Conservation (phyloP, 2,329 filamentous ascomycete species). For the Simplicillium sp. region DNA sequence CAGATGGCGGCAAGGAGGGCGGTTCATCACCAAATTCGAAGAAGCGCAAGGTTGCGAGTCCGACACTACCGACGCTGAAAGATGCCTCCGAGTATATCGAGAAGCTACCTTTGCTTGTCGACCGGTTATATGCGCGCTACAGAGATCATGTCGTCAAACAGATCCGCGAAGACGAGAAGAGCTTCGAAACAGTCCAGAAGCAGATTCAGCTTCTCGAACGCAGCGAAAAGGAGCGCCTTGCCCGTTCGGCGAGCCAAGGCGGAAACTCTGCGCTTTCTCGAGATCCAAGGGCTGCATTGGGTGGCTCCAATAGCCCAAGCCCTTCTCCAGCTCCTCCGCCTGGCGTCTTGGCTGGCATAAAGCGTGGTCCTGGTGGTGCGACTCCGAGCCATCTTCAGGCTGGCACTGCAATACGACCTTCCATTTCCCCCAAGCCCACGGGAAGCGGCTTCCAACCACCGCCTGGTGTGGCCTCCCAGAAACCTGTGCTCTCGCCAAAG, state of each 20-base stretch:
- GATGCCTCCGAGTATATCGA: constrained; percentile 58
- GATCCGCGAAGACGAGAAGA: constrained; percentile 66
- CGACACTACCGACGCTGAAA: constrained; percentile 52
- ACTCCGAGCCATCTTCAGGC: constrained; percentile 17
- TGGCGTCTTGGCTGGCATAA: constrained; percentile 12
- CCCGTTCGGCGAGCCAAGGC: constrained; percentile 24
- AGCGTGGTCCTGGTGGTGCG: constrained; percentile 17
- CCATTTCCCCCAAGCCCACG: constrained; percentile 18
- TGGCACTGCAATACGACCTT: constrained; percentile 17
- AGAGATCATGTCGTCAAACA: constrained; percentile 57
- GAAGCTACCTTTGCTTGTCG: constrained; percentile 60
- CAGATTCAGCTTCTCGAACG: constrained; percentile 63
- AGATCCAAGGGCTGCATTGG: constrained; percentile 17
- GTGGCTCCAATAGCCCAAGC: constrained; percentile 13
- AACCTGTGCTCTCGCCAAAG: constrained; percentile 21
- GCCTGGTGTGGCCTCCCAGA: constrained; percentile 18
- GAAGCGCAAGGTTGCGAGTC: constrained; percentile 66
- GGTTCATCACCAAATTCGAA: constrained; percentile 46
- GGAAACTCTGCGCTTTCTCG: constrained; percentile 20
- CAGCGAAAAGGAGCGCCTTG: constrained; percentile 24
- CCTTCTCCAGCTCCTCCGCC: constrained; percentile 13
- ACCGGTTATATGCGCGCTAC: constrained; percentile 68
- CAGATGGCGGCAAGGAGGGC: constrained; percentile 29
- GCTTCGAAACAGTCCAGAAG: constrained; percentile 50
- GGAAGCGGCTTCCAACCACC: constrained; percentile 19